These are phyloP conservation scores for Prunus yedoensis DNA, from an alignment of 331 rosid species.

Conservation along the genomic window DNA sequence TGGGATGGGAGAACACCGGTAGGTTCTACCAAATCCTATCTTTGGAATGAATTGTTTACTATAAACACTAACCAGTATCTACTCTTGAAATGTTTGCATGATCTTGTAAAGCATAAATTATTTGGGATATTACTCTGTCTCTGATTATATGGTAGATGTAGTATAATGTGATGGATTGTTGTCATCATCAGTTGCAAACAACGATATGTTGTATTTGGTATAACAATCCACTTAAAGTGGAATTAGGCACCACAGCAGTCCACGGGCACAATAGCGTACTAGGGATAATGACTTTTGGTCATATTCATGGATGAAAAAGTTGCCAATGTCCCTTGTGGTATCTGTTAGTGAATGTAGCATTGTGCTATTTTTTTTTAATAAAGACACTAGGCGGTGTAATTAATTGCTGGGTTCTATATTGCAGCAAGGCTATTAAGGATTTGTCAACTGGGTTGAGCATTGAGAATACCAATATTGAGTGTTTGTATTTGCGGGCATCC, in stretches of 20 bases:
- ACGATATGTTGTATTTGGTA: not conserved
- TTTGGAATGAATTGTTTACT: not conserved
- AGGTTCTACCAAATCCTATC: conserved; percentile 17
- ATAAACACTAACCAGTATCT: not conserved
- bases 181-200: not conserved
- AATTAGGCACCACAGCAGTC: not conserved
- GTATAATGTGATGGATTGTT: conserved; percentile 1
- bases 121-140: not conserved
- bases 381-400: not conserved
- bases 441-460: conserved; percentile 67
- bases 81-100: not conserved
- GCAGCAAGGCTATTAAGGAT: conserved; percentile 86
- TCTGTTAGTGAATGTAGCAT: not conserved
- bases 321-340: not conserved
- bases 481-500: conserved; percentile 83
- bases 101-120: not conserved
- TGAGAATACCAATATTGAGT: conserved; percentile 74
- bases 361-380: not conserved
- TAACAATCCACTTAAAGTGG: not conserved
- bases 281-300: not conserved
- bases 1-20: conserved; percentile 93
- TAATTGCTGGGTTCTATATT: conserved; percentile 16
- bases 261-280: not conserved
- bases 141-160: not conserved
- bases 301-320: not conserved